Evolutionary conservation across 2,329 filamentous ascomycete species (phyloP).

Genomic region (Macrophomina phaseolina): DNA sequence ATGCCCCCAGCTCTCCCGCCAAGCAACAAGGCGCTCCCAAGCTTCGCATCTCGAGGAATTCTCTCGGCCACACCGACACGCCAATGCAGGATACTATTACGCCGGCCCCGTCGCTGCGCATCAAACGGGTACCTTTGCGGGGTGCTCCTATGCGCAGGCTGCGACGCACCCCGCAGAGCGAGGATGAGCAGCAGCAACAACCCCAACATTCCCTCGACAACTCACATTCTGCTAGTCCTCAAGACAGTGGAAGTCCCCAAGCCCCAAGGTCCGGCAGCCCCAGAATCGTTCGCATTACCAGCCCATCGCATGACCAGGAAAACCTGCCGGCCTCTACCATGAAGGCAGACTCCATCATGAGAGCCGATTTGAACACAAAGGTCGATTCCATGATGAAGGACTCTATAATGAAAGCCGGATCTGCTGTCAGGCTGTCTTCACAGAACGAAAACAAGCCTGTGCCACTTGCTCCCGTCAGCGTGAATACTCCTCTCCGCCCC

Average conservation of each 20-base stretch:
- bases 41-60: slow-evolving; percentile 45
- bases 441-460: slow-evolving; percentile 47
- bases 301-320: slow-evolving; percentile 74
- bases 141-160: slow-evolving; percentile 47
- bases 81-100: slow-evolving; percentile 37
- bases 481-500: slow-evolving; percentile 77
- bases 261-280: slow-evolving; percentile 19
- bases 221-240: slow-evolving; percentile 32
- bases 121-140: slow-evolving; percentile 46
- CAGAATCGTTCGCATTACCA: slow-evolving; percentile 43
- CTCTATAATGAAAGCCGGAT: slow-evolving; percentile 30
- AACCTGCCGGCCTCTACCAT: slow-evolving; percentile 66
- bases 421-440: slow-evolving; percentile 12
- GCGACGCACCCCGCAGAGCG: slow-evolving; percentile 42
- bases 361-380: slow-evolving; percentile 4
- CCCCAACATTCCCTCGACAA: neutral
- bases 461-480: slow-evolving; percentile 60
- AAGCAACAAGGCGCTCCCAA: slow-evolving; percentile 38
- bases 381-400: slow-evolving; percentile 31
- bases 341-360: slow-evolving; percentile 19
- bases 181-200: slow-evolving; percentile 17
- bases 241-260: slow-evolving; percentile 33
- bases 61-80: slow-evolving; percentile 44
- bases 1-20: slow-evolving; percentile 49
- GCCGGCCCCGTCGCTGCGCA: slow-evolving; percentile 47